Conservation (phyloP, 1,284 basidiomycete genomes). For the Irpex rosettiformis region DNA sequence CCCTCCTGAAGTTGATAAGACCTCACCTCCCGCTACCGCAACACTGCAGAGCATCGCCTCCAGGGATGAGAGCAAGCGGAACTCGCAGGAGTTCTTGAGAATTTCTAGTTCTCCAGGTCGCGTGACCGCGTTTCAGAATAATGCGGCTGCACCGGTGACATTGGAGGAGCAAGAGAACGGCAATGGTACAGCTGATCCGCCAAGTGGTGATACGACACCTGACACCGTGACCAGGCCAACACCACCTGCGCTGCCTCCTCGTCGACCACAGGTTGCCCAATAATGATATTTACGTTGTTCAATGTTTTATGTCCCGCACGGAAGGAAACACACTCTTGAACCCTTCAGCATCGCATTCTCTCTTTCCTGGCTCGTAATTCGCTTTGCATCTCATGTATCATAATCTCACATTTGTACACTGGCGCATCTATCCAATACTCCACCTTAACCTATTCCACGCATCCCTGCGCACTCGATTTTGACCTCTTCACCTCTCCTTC, state of each 20-base stretch:
- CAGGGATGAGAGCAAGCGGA: constrained; percentile 38
- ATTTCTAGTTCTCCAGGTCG: neutral
- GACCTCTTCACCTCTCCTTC: neutral
- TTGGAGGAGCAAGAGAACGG: neutral
- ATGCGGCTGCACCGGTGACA: constrained; percentile 11
- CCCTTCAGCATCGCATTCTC: neutral
- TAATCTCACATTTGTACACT: neutral
- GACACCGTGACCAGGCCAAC: constrained; percentile 12
- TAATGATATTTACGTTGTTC: neutral
- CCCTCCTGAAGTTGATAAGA: constrained; percentile 16
- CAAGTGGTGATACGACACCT: neutral
- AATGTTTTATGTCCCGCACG: neutral
- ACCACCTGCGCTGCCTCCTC: constrained; percentile 24
- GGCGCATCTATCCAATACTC: neutral
- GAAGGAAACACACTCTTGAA: too few species aligned
- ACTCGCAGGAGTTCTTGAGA: constrained; percentile 19
- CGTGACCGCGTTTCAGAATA: neutral
- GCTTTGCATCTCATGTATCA: constrained; percentile 1
- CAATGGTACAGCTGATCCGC: neutral
- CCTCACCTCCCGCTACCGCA: constrained; percentile 43
- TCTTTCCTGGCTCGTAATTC: neutral
- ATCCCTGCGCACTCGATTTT: neutral
- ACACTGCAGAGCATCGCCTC: constrained; percentile 52
- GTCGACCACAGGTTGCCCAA: constrained; percentile 16
- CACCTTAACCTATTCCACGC: neutral